These are phyloP conservation scores for Monosporascus cannonballus DNA, from an alignment of 2,329 filamentous ascomycete genomes.

Conservation along the genomic window DNA sequence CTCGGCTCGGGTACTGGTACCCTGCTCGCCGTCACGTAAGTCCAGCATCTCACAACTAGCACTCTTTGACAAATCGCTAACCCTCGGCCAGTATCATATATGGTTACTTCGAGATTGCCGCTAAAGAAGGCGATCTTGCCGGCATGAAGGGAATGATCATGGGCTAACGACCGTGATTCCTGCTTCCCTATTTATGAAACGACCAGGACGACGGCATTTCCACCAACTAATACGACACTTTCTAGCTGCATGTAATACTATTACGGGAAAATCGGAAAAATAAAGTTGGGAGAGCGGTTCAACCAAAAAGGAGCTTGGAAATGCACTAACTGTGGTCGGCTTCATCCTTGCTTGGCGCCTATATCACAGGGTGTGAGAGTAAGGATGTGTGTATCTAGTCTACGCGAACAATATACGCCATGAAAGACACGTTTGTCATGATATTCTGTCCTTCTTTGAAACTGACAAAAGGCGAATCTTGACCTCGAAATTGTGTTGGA, in stretches of 20 bases:
- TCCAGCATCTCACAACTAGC: conserved; percentile 23
- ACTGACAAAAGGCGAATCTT: no score
- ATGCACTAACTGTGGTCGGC: neutral
- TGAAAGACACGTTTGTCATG: neutral
- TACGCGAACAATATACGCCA: neutral
- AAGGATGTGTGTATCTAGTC: neutral
- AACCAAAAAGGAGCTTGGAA: neutral
- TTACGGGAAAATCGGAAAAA: neutral
- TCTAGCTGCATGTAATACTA: neutral
- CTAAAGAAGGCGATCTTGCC: conserved; percentile 93
- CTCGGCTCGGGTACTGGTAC: conserved; percentile 97
- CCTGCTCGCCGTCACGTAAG: conserved; percentile 95
- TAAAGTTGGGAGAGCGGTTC: neutral
- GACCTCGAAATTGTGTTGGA: no score
- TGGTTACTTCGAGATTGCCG: conserved; percentile 98
- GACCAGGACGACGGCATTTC: neutral
- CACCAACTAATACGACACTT: neutral
- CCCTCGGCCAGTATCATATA: conserved; percentile 78
- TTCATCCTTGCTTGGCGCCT: neutral
- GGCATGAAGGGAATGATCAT: conserved; percentile 72
- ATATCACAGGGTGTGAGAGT: neutral
- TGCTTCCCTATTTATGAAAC: neutral
- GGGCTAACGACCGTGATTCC: conserved; percentile 43
- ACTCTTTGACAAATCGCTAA: conserved; percentile 27
- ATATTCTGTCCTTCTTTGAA: neutral